Evolutionary conservation across 2,329 filamentous ascomycete species (phyloP).

Genomic region (Sporothrix humicola): DNA sequence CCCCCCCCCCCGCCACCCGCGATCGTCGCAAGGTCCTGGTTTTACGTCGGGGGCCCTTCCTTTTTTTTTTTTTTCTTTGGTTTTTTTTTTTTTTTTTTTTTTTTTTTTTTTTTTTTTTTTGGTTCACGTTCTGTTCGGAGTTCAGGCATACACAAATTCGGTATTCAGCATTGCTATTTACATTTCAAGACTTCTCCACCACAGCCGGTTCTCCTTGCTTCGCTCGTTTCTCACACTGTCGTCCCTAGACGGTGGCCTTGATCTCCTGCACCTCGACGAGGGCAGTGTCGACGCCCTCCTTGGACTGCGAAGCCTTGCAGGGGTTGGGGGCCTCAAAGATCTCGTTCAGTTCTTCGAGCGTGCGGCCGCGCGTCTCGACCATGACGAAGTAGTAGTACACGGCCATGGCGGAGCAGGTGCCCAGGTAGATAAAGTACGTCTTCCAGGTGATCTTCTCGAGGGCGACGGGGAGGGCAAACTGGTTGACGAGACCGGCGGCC

Average conservation of each 20-base stretch:
- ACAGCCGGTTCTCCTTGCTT: background rate
- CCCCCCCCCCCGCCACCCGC: no score
- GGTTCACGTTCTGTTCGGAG: background rate
- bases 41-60: no score
- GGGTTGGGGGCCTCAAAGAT: conserved; percentile 34
- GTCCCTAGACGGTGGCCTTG: background rate
- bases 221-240: background rate
- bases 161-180: background rate
- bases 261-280: conserved; percentile 26
- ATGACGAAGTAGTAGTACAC: conserved; percentile 42
- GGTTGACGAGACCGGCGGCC: conserved; percentile 29
- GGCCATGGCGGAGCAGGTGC: conserved; percentile 17
- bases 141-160: background rate
- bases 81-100: no score
- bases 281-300: background rate
- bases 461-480: conserved; percentile 41
- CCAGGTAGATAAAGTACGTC: conserved; percentile 31
- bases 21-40: no score
- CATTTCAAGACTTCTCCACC: background rate
- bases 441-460: conserved; percentile 36
- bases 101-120: no score
- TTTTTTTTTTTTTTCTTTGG: no score
- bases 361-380: conserved; percentile 52
- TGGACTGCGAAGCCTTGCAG: conserved; percentile 10
- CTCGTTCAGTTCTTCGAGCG: conserved; percentile 32